These are phyloP conservation scores for Haberlea rhodopensis DNA, from an alignment of 257 asterid genomes.

Conservation along the genomic window DNA sequence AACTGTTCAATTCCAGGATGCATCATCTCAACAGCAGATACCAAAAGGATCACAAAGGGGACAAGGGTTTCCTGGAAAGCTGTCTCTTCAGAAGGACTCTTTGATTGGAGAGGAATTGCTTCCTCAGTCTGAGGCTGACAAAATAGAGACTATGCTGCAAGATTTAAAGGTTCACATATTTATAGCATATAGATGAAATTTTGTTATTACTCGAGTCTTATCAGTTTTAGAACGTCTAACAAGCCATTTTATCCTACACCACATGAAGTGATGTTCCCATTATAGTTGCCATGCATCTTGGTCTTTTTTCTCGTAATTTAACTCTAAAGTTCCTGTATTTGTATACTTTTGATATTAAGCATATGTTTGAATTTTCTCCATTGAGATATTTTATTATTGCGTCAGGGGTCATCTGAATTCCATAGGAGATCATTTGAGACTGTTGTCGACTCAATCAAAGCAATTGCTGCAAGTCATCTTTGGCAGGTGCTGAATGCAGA, in stretches of 20 bases:
- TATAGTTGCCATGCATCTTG: background rate
- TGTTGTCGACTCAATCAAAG: constrained; percentile 70
- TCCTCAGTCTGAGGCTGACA: constrained; percentile 91
- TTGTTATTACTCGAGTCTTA: constrained; percentile 14
- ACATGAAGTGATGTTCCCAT: constrained; percentile 1
- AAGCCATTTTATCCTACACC: background rate
- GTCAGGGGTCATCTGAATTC: constrained; percentile 90
- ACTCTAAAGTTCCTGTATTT: constrained; percentile 4
- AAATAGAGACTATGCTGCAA: constrained; percentile 87
- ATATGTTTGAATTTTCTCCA: constrained; percentile 3
- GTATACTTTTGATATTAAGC: constrained; percentile 10
- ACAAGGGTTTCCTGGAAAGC: constrained; percentile 42
- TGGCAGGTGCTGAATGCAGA: constrained; percentile 73
- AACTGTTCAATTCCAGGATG: constrained; percentile 45
- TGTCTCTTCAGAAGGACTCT: constrained; percentile 48
- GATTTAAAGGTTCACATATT: constrained; percentile 62
- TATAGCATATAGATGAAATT: constrained; percentile 1
- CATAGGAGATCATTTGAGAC: constrained; percentile 91
- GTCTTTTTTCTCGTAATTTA: background rate
- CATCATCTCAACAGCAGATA: constrained; percentile 54
- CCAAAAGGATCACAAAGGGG: constrained; percentile 65
- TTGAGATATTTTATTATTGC: constrained; percentile 26
- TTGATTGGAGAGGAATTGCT: constrained; percentile 72
- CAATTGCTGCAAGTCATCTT: constrained; percentile 97
- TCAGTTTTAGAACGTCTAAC: constrained; percentile 5